These are phyloP conservation scores for Lolium multiflorum DNA, from an alignment of 176 grass and related monocot species.

Conservation along the genomic window DNA sequence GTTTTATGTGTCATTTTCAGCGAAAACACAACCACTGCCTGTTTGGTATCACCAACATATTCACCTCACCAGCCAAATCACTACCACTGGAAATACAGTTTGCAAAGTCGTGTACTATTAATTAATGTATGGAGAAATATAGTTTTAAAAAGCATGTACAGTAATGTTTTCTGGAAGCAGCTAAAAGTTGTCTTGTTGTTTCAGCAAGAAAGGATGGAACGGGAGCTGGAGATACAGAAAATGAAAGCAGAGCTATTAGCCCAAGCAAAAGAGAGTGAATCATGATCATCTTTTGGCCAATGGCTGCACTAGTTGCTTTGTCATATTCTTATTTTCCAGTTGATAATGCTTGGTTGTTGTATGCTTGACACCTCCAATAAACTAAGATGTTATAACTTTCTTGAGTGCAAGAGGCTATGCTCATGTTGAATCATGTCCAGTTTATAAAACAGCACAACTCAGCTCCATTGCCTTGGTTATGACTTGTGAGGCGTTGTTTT, in stretches of 20 bases:
- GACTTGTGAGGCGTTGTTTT: slow-evolving; percentile 35
- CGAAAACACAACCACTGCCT: slow-evolving; percentile 7
- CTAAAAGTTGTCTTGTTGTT: slow-evolving; percentile 46
- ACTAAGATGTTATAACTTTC: slow-evolving; percentile 32
- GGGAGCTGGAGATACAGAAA: slow-evolving; percentile 64
- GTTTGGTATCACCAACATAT: background rate
- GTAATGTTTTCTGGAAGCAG: background rate
- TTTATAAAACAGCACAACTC: slow-evolving; percentile 21
- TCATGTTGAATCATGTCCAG: slow-evolving; percentile 26
- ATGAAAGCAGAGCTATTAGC: slow-evolving; percentile 58
- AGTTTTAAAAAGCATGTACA: background rate
- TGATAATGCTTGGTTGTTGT: slow-evolving; percentile 49
- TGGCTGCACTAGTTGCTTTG: slow-evolving; percentile 31
- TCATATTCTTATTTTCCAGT: slow-evolving; percentile 41
- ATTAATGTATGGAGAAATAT: background rate
- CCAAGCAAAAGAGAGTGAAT: slow-evolving; percentile 59
- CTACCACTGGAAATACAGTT: background rate
- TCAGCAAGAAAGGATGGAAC: slow-evolving; percentile 73
- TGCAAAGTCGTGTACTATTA: slow-evolving; percentile 19
- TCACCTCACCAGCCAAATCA: background rate
- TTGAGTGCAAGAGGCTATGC: slow-evolving; percentile 35
- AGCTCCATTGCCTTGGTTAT: background rate
- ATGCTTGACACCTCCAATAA: slow-evolving; percentile 45
- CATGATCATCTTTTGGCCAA: slow-evolving; percentile 42
- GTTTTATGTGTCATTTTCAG: background rate